Base-by-base conservation (phyloP, 2,329 filamentous ascomycete genomes). In the Trichoderma pleuroti region DNA sequence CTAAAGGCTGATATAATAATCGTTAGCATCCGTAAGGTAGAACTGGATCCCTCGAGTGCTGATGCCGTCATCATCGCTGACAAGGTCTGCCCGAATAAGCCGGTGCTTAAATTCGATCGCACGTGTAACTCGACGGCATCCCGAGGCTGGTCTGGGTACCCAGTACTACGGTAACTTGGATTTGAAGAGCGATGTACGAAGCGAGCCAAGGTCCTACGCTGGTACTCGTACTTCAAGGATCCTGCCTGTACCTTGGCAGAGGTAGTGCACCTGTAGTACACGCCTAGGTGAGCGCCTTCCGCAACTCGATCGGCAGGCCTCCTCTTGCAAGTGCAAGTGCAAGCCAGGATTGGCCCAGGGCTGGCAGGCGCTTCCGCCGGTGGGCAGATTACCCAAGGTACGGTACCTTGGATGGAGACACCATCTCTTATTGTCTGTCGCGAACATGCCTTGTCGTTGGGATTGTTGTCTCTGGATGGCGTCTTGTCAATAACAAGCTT, bases 21-120 rank as follows among this genome's bases (percentile, higher is more conserved):
- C 60, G 21, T 10, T 28, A 39, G 30, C 14, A 46, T 14, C 30
- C 54, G 6, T 14, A 59, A n/a, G n/a, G n/a, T n/a, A n/a, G n/a
- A 14, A 12, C 28, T 59, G 34, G 52, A 67, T 59, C 39, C 36
- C 54, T 18, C 28, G 26, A 36, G 16, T 49, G 65, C 65, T 68
- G 21, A 68, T 46, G 54, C 42, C 24, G 65, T 52, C 54, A 42
- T 68, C 65, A 36, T 60, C 65, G 65, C 65, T 60, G 65, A 59
- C 56, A 46, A 42, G 39, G 39, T 26, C 39, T 21, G 54, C 12
- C 54, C 65, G 65, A 60, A 68, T 68, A 61, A 68, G 65, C 65
- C 65, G 65, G 54, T 18, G 52, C 30, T 52, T 30, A 28, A 28
- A 28, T 49, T 30, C 36, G 26, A 67, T 67, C 32, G 54, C 49